Base-by-base conservation (phyloP, 495 filamentous ascomycete genomes). In the Aspergillus sclerotiicarbonarius region DNA sequence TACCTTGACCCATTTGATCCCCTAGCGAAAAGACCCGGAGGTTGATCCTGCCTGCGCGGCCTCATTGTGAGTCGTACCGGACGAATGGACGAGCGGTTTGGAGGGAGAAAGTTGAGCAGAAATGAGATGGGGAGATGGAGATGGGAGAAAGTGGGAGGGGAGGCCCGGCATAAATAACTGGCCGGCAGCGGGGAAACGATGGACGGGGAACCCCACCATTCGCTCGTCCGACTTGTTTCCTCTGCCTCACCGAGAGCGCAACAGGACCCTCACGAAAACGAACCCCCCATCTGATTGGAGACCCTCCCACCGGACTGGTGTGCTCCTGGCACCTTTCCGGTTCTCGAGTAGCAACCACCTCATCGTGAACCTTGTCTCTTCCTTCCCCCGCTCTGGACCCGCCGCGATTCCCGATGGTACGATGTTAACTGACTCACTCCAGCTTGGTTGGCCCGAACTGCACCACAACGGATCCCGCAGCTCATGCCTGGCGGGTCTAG, bases 1-100 rank as follows among this genome's bases (percentile, higher is more conserved):
- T 84, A 84, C 81, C 81, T 84, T 81, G 81, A 84, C 61, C 73
- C 65, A 55, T 64, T 53, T 65, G 62, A 60, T 69, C 60, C 59
- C 64, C 64, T 66, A 68, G 71, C 71, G 69, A 72, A 63, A 60
- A 68, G 59, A 51, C 59, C 55, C 57, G 53, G 56, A 46, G 31
- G 39, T 55, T 64, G 57, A 62, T 67, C 64, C 62, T 53, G 60
- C 44, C 62, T 71, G 66, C 65, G 68, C 62, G 53, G 59, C 67
- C 67, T 62, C 71, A 74, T 77, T 32, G 61, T 62, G 71, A 67
- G 67, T 61, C 71, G 65, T 77, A 75, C 74, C 72, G n/a, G n/a
- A n/a, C n/a, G 61, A 48, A 45, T 19, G 60, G 49, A 55, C 58
- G 55, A 58, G 20, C 31, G 30, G 48, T 45, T 20, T 47, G 47